These are phyloP conservation scores for Neospora caninum DNA, from an alignment of 169 alveolate genomes.

Conservation along the genomic window DNA sequence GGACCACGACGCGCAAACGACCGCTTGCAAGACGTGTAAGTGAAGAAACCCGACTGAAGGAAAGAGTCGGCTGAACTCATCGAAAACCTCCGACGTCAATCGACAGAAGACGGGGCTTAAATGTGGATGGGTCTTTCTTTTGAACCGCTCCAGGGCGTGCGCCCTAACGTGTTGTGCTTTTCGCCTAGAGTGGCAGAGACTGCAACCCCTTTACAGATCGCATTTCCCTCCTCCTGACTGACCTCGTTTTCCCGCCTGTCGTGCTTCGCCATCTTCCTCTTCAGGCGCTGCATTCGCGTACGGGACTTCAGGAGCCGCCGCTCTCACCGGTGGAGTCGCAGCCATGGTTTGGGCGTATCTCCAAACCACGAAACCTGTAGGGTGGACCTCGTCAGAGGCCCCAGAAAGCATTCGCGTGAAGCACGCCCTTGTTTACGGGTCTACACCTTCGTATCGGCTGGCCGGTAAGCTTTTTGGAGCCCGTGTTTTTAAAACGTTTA, in stretches of 20 bases:
- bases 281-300: slow-evolving; percentile 26
- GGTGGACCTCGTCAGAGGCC: slow-evolving; percentile 52
- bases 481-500: neutral
- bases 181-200: neutral
- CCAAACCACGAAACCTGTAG: slow-evolving; percentile 33
- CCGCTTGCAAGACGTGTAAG: neutral
- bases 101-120: too few relatives aligned
- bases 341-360: slow-evolving; percentile 69
- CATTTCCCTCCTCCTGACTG: too few relatives aligned
- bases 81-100: neutral
- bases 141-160: neutral
- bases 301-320: slow-evolving; percentile 80
- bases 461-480: slow-evolving; percentile 46
- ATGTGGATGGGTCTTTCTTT: too few relatives aligned
- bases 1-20: neutral
- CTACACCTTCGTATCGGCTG: slow-evolving; percentile 49
- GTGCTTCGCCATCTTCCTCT: too few relatives aligned
- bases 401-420: slow-evolving; percentile 54
- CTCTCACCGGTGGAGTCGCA: slow-evolving; percentile 75
- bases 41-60: neutral
- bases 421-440: slow-evolving; percentile 63
- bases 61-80: neutral
- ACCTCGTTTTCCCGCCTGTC: too few relatives aligned
- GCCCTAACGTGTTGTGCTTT: neutral
- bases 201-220: too few relatives aligned